Conservation (phyloP, 495 filamentous ascomycete genomes). For the Coniosporium apollinis region DNA sequence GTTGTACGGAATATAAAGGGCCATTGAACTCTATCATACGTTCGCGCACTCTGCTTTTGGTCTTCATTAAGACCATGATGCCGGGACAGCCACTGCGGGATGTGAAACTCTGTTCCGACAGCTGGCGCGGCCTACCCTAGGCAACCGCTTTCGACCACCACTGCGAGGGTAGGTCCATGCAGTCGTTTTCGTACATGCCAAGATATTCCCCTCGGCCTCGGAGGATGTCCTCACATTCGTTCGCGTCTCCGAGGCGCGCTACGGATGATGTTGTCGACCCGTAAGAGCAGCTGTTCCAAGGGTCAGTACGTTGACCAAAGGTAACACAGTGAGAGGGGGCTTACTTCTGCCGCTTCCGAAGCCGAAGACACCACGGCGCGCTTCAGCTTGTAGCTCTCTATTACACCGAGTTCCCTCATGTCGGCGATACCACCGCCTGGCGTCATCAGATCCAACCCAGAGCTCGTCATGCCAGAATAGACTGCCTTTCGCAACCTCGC, state of each 20-base stretch:
- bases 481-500: constrained; percentile 82
- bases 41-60: too few species aligned
- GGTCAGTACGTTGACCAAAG: constrained; percentile 8
- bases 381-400: constrained; percentile 98
- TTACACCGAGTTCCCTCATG: constrained; percentile 92
- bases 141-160: too few species aligned
- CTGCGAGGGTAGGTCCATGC: too few species aligned
- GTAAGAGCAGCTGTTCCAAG: constrained; percentile 58
- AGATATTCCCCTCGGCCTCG: too few species aligned
- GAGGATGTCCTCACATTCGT: constrained; percentile 36
- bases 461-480: constrained; percentile 82
- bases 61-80: too few species aligned
- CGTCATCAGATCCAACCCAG: constrained; percentile 74
- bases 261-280: constrained; percentile 78
- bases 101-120: too few species aligned
- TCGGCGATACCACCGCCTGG: constrained; percentile 89
- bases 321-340: too few species aligned
- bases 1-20: too few species aligned
- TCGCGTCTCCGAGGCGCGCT: constrained; percentile 59
- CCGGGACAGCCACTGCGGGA: too few species aligned
- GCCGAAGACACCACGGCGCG: constrained; percentile 88
- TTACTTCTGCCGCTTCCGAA: constrained; percentile 89
- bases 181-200: too few species aligned
- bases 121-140: too few species aligned
- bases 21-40: too few species aligned